Base-by-base conservation (phyloP, 495 filamentous ascomycete genomes). In the Sabuloglossum arenarium region DNA sequence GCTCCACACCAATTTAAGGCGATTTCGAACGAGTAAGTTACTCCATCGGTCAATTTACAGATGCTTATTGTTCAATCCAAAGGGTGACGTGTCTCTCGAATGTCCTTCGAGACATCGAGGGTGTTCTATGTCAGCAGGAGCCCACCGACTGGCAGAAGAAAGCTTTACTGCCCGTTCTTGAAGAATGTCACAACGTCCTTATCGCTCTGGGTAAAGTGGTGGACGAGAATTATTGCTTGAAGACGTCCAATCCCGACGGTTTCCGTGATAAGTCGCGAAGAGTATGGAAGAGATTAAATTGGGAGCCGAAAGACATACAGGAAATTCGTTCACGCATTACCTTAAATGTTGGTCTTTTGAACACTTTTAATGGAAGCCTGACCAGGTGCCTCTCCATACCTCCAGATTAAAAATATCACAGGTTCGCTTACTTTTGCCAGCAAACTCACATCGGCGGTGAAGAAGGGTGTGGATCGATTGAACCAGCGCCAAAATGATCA, bases 221-320 rank as follows among this genome's bases (percentile, higher is more conserved):
- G 45, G 39, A 25, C 21, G 45, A 49, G n/a, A 49, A 49, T 24
- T 49, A 49, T 25, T 28, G 25, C 21, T 24, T 25, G 45, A 24
- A 25, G 45, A 28, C 21, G 3, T 8, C 45, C 21, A 49, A 49
- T 49, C 4, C 60, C 57, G 25, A 60, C 52, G 54, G 51, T 60
- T 53, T 47, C 53, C 32, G 56, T 64, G 5, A 62, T 28, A 56
- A 49, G 45, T 24, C 45, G 45, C 6, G 45, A 37, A 58, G 50
- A 53, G 58, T 52, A 30, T 67, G 65, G 65, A 62, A 66, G 55
- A 55, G 60, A 54, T 45, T 69, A 4, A 65, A 49, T 19, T 65
- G 59, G 65, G 61, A 68, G 32, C 65, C 65, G 8, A 60, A 63
- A 19, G 64, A 67, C 31, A 61, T 67, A 32, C 27, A 52, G 10